These are phyloP conservation scores for Fusarium sp. DNA, from an alignment of 2,329 filamentous ascomycete species.

Conservation along the genomic window DNA sequence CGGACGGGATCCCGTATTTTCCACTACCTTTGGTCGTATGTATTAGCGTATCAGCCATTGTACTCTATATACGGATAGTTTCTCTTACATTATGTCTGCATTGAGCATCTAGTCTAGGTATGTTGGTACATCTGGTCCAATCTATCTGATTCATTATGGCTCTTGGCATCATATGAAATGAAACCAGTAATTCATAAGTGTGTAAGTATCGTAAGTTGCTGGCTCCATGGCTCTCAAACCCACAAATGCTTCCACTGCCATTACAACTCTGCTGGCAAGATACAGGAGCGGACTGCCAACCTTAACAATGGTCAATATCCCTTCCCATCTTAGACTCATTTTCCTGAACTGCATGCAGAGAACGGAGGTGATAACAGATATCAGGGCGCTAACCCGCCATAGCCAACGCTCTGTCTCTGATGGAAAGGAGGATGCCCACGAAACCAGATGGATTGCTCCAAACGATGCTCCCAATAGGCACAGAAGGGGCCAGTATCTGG, in stretches of 20 bases:
- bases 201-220: conserved; percentile 10
- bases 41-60: fast-evolving
- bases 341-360: conserved; percentile 18
- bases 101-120: background rate
- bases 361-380: conserved; percentile 12
- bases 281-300: conserved; percentile 21
- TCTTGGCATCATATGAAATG: conserved; percentile 1
- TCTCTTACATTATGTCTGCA: background rate
- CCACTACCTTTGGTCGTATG: conserved; percentile 9
- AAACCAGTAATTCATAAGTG: conserved; percentile 19
- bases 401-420: conserved; percentile 19
- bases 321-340: conserved; percentile 15
- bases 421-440: conserved; percentile 19
- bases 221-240: conserved; percentile 20
- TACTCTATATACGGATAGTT: background rate
- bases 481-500: conserved; percentile 25
- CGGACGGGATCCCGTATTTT: conserved; percentile 16
- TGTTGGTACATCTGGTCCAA: background rate
- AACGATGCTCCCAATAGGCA: conserved; percentile 24
- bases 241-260: conserved; percentile 22
- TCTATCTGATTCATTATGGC: background rate
- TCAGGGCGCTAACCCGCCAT: conserved; percentile 15
- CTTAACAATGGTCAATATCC: conserved; percentile 11
- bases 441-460: conserved; percentile 21
- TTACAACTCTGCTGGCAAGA: conserved; percentile 21